These are phyloP conservation scores for Rosa chinensis DNA, from an alignment of 306 rosid species.

Conservation along the genomic window DNA sequence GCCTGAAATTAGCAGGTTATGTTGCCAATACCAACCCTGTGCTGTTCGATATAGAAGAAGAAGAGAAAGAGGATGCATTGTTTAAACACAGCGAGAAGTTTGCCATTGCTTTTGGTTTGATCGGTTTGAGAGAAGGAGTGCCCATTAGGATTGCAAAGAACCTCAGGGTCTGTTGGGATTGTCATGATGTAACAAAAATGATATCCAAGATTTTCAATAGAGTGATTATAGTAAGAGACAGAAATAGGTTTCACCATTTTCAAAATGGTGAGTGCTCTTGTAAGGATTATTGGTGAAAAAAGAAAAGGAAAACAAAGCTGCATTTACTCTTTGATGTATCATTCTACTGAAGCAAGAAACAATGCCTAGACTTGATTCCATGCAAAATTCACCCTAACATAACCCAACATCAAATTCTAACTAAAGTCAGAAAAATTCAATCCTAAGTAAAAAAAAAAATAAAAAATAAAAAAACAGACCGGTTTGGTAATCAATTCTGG, in stretches of 20 bases:
- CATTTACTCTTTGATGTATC: background rate
- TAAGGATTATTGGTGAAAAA: slow-evolving; percentile 48
- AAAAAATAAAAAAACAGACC: too few relatives aligned
- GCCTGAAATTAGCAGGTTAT: slow-evolving; percentile 44
- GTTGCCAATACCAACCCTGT: slow-evolving; percentile 50
- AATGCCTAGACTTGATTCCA: too few relatives aligned
- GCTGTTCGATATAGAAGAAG: slow-evolving; percentile 60
- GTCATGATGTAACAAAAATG: slow-evolving; percentile 58
- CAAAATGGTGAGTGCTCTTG: slow-evolving; percentile 55
- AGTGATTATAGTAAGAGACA: slow-evolving; percentile 50
- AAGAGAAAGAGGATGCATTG: slow-evolving; percentile 60
- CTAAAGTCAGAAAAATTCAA: too few relatives aligned
- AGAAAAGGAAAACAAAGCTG: background rate
- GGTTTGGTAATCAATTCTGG: too few relatives aligned
- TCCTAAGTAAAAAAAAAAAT: too few relatives aligned
- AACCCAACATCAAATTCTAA: too few relatives aligned
- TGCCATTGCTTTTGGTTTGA: slow-evolving; percentile 62
- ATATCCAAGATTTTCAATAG: slow-evolving; percentile 42
- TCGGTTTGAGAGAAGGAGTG: slow-evolving; percentile 35
- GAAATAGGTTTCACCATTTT: slow-evolving; percentile 56
- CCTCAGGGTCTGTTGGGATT: slow-evolving; percentile 48
- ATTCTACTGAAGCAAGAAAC: background rate
- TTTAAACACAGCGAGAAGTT: slow-evolving; percentile 52
- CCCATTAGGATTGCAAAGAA: slow-evolving; percentile 49
- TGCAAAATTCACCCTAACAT: too few relatives aligned